These are phyloP conservation scores for Colletotrichum phormii DNA, from an alignment of 2,329 filamentous ascomycete genomes.

Conservation along the genomic window DNA sequence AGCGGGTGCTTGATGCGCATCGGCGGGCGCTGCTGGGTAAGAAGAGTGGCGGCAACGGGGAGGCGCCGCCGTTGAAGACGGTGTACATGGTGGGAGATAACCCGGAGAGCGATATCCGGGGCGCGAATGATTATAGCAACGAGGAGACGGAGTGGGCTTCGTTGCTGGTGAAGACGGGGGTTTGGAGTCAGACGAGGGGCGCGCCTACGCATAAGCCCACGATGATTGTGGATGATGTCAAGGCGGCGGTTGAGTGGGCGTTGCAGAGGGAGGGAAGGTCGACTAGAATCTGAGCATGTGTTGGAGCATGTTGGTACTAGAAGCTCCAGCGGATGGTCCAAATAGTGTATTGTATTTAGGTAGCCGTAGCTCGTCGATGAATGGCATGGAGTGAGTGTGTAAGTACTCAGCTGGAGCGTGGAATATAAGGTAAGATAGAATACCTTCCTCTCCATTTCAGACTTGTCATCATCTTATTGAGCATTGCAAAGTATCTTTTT, in stretches of 20 bases:
- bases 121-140: constrained; percentile 82
- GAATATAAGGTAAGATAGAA: not conserved
- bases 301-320: not conserved
- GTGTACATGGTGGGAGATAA: constrained; percentile 98
- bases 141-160: constrained; percentile 80
- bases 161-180: constrained; percentile 83
- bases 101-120: constrained; percentile 88
- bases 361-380: not conserved
- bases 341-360: not conserved
- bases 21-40: constrained; percentile 58
- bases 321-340: not conserved
- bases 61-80: constrained; percentile 64
- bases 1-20: constrained; percentile 75
- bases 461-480: no score
- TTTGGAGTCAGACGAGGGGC: constrained; percentile 66
- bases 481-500: no score
- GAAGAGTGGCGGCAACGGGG: constrained; percentile 17
- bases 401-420: not conserved
- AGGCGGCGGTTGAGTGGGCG: constrained; percentile 82
- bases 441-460: no score
- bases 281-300: not conserved
- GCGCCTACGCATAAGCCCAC: constrained; percentile 71
- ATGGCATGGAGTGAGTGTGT: not conserved
- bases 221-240: constrained; percentile 78
- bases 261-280: constrained; percentile 64